phyloP scores from a whole-genome alignment of 805 yeast species.

The Debaryomyces tyrocola region DNA sequence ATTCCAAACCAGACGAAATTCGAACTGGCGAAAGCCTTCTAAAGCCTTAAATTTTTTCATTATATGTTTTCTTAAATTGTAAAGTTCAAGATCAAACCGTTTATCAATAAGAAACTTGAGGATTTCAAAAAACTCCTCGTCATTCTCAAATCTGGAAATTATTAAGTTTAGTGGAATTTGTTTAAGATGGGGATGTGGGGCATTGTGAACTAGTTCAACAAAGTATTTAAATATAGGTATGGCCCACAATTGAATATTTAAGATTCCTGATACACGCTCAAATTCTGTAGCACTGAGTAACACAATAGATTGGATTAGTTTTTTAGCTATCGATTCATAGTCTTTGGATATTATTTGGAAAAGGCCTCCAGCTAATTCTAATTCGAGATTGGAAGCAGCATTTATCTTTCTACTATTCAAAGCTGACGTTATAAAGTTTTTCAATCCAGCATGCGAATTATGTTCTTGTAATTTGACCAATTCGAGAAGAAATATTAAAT shows the following conservation, averaged over 20 bases:
- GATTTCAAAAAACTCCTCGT: conserved; percentile 15
- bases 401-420: conserved; percentile 19
- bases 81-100: conserved; percentile 25
- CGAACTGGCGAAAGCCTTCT: conserved; percentile 11
- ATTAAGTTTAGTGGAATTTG: conserved; percentile 23
- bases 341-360: conserved; percentile 13
- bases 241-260: conserved; percentile 30
- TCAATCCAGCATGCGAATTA: conserved; percentile 9
- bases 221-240: conserved; percentile 31
- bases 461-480: conserved; percentile 11
- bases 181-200: conserved; percentile 31
- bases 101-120: conserved; percentile 24
- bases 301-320: conserved; percentile 33
- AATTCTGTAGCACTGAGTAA: conserved; percentile 27
- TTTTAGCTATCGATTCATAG: conserved; percentile 30
- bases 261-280: conserved; percentile 14
- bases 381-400: conserved; percentile 14
- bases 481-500: conserved; percentile 17
- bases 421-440: conserved; percentile 13
- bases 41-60: conserved; percentile 9
- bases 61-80: conserved; percentile 15
- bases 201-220: conserved; percentile 31
- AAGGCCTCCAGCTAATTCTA: conserved; percentile 19
- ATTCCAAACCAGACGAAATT: conserved; percentile 20
- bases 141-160: conserved; percentile 13